Base-by-base conservation (phyloP, 257 asterid genomes). In the Solanum bulbocastanum region DNA sequence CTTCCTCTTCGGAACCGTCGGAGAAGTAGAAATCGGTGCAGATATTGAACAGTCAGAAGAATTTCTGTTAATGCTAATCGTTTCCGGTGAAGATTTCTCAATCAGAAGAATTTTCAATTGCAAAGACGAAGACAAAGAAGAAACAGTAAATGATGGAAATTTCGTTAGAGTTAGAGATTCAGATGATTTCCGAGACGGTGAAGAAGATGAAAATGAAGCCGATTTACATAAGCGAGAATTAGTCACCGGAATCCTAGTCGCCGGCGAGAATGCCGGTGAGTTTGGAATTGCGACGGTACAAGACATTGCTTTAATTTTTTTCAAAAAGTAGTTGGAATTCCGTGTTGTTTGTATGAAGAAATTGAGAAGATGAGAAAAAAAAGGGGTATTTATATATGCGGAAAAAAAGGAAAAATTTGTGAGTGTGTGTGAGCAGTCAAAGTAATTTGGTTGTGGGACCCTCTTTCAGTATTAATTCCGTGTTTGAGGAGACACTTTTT, bases 251-350 rank as follows among this genome's bases (percentile, higher is more conserved):
- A 68, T 13, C 30, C 82, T 42, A 13, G 91, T 22, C 3, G 91
- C 84, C 65, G 62, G 91, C 32, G 92, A 89, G 66, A 96, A 96
- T 3, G 88, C 94, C 5, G 96, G 95, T 11, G 98, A 92, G 87
- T 84, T 93, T n/a, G 98, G 91, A 86, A 94, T 89, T 4, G 98
- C 98, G 25, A 92, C 89, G 68, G 91, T 83, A 39, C 92, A 91
- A 83, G 91, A 87, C 94, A 92, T 56, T 56, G 65, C 5, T 56
- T 56, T 2, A 56, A 42, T 5, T 16, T 52, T 37, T 46, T 68
- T 40, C 6, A 39, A 87, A 89, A 89, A 91, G 87, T 90, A 0
- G 62, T 79, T 88, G 89, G 73, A 86, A 52, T 86, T 49, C 37
- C n/a, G 79, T n/a, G 87, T 37, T 85, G 40, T 37, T 66, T 16